phyloP scores from a whole-genome alignment of 345 rosid genomes.

The Brassica nigra region DNA sequence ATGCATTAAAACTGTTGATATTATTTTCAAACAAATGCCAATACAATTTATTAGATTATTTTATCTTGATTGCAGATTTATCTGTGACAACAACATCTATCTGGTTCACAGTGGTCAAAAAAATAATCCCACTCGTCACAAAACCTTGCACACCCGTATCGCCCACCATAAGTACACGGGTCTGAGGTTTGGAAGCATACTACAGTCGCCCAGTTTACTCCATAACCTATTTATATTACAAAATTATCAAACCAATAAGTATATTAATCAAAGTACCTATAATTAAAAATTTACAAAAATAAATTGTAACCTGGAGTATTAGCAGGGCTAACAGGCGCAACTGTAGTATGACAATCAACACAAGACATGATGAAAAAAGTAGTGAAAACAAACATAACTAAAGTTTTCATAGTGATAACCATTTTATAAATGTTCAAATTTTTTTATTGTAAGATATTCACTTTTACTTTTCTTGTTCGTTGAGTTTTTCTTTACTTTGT shows the following conservation, averaged over 20 bases:
- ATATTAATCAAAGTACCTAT: not conserved
- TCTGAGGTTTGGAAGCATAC: not conserved
- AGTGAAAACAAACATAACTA: not conserved
- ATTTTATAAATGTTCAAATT: not conserved
- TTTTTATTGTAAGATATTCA: not conserved
- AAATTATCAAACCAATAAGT: not conserved
- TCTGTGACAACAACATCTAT: not conserved
- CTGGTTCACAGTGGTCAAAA: not conserved
- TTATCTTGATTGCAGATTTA: not conserved
- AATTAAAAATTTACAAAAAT: not conserved
- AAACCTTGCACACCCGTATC: not conserved
- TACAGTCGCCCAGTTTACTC: not conserved
- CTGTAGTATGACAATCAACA: not conserved
- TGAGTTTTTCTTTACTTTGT: not conserved
- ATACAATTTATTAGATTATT: not conserved
- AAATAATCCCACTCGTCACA: not conserved
- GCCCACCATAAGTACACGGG: not conserved
- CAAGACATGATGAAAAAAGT: not conserved
- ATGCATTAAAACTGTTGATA: too few species aligned
- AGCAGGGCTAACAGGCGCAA: not conserved
- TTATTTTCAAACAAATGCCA: not conserved
- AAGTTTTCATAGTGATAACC: not conserved
- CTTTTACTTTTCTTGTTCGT: not conserved
- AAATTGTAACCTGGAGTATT: not conserved
- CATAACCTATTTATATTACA: not conserved